Percentiles rank a stretch among this genome's conserved stretches.
Conservation (phyloP, 306 rosid genomes). For the Cucurbita ficifolia region DNA sequence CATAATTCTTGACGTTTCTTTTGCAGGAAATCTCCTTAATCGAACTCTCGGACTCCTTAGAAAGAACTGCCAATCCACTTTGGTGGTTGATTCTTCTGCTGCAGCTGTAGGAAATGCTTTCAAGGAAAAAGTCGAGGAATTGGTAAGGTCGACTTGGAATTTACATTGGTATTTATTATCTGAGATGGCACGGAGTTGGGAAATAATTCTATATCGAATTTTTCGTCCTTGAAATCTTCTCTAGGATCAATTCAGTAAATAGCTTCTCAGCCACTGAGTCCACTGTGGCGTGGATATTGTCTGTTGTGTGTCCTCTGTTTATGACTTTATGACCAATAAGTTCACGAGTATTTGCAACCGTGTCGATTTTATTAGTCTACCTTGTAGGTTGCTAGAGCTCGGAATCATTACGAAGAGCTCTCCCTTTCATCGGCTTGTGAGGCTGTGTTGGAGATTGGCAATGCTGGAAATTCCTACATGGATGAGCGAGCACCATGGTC, state of each 20-base stretch:
- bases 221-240: not conserved
- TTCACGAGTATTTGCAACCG: not conserved
- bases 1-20: not conserved
- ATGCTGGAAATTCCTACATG: conserved; percentile 76
- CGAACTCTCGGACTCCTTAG: conserved; percentile 80
- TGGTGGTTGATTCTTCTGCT: conserved; percentile 48
- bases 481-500: conserved; percentile 90
- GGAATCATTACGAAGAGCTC: conserved; percentile 50
- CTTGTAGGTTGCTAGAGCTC: conserved; percentile 58
- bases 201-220: not conserved
- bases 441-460: conserved; percentile 71
- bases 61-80: conserved; percentile 77
- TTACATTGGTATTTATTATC: not conserved
- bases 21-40: conserved; percentile 86
- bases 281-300: not conserved
- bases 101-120: conserved; percentile 71
- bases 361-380: not conserved
- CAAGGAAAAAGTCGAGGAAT: conserved; percentile 50
- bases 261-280: not conserved
- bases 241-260: not conserved
- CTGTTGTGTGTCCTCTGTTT: not conserved
- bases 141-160: conserved; percentile 27
- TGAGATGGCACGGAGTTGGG: not conserved
- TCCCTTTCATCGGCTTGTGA: conserved; percentile 84
- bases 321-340: not conserved